phyloP scores from a whole-genome alignment of 306 rosid genomes.

The Corylus heterophylla region DNA sequence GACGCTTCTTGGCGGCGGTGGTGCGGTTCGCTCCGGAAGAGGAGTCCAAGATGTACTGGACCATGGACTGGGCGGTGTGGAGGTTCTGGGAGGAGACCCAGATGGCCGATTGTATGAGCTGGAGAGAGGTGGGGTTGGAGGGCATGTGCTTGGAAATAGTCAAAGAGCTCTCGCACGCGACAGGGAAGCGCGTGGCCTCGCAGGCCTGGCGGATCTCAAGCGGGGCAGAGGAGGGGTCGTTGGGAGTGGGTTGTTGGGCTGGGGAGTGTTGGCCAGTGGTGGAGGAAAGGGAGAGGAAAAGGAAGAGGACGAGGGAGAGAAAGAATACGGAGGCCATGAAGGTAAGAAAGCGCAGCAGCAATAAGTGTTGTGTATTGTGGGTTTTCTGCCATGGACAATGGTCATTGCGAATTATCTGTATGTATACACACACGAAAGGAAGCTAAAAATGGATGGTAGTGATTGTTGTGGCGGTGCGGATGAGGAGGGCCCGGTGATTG shows the following conservation, averaged over 20 bases:
- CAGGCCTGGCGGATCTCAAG: conserved; percentile 51
- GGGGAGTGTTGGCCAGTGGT: conserved; percentile 35
- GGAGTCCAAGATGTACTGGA: conserved; percentile 41
- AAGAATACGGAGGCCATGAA: conserved; percentile 45
- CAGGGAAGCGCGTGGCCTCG: conserved; percentile 74
- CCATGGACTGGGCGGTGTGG: conserved; percentile 54
- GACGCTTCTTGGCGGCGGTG: conserved; percentile 60
- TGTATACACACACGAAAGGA: too few relatives aligned
- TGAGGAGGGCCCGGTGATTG: too few relatives aligned
- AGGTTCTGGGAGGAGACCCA: conserved; percentile 45
- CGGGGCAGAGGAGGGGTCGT: neutral
- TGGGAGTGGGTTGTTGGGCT: neutral
- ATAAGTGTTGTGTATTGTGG: neutral
- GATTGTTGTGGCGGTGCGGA: too few relatives aligned
- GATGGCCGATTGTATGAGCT: conserved; percentile 54
- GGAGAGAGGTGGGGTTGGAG: conserved; percentile 34
- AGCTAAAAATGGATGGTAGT: too few relatives aligned
- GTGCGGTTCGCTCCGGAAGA: conserved; percentile 55
- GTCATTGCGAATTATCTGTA: too few relatives aligned
- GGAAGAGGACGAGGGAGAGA: conserved; percentile 41
- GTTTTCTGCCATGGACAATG: too few relatives aligned
- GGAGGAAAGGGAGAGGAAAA: conserved; percentile 49
- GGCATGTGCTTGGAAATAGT: conserved; percentile 29
- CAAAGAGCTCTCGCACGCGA: conserved; percentile 50
- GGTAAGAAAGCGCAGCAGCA: neutral